A percentile compares a stretch with the other conserved stretches of the same genome.
phyloP scores from a whole-genome alignment of 805 yeast genomes.

The Peterozyma toletana region DNA sequence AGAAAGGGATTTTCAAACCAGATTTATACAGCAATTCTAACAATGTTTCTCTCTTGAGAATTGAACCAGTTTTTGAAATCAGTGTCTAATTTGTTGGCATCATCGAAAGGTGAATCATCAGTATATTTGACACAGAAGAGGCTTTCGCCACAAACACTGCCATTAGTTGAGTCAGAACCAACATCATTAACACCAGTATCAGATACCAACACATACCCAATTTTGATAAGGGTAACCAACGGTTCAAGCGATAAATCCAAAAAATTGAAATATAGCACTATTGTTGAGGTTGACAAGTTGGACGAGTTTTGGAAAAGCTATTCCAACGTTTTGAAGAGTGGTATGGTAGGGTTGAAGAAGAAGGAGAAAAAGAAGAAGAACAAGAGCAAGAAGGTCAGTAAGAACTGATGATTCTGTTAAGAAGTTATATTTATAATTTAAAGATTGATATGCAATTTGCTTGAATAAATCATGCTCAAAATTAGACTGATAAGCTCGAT shows the following conservation, averaged over 20 bases:
- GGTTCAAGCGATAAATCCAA: slow-evolving; percentile 42
- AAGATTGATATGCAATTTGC: background rate
- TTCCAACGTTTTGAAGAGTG: slow-evolving; percentile 58
- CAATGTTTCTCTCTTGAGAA: no score
- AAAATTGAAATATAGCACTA: slow-evolving; percentile 63
- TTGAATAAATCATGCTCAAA: background rate
- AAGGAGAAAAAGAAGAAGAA: slow-evolving; percentile 75
- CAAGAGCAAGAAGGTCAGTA: slow-evolving; percentile 28
- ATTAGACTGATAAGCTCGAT: background rate
- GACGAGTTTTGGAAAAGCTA: slow-evolving; percentile 76
- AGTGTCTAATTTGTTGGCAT: slow-evolving; percentile 1
- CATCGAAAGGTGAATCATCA: slow-evolving; percentile 29
- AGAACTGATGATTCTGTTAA: no score
- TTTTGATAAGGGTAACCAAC: slow-evolving; percentile 19
- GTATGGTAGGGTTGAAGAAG: slow-evolving; percentile 71
- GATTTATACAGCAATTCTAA: no score
- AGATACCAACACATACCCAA: slow-evolving; percentile 6
- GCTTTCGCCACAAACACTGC: slow-evolving; percentile 18
- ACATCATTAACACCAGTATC: background rate
- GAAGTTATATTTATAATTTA: background rate
- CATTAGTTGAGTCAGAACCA: slow-evolving; percentile 11
- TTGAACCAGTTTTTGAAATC: slow-evolving; percentile 2
- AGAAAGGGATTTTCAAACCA: no score
- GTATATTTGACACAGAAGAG: slow-evolving; percentile 57
- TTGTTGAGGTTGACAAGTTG: slow-evolving; percentile 53